Evolutionary conservation across 2,329 filamentous ascomycete genomes (phyloP).

Genomic region (Pseudogymnoascus sp.): DNA sequence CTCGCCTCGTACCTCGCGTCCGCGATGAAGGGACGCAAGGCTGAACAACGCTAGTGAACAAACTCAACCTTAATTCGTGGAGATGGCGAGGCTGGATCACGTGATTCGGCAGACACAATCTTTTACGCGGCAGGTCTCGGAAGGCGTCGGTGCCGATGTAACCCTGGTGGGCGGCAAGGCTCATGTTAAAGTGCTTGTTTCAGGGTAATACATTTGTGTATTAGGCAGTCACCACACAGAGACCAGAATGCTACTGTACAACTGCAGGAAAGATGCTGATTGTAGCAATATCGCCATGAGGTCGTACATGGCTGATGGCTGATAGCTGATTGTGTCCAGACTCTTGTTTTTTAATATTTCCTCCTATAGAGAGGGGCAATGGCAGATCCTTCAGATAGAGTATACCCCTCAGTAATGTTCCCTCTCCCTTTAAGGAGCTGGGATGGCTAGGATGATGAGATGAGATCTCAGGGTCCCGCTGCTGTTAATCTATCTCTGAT

Average conservation of each 20-base stretch:
- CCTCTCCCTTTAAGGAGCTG: neutral
- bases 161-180: neutral
- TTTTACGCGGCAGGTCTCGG: neutral
- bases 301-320: neutral
- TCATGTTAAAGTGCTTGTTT: neutral
- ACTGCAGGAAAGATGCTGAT: neutral
- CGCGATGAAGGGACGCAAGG: neutral
- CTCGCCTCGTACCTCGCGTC: neutral
- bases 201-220: neutral
- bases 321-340: neutral
- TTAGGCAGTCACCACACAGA: neutral
- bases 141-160: neutral
- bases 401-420: neutral
- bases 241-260: neutral
- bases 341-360: neutral
- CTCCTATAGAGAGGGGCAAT: neutral
- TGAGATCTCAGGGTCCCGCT: neutral
- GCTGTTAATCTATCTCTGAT: neutral
- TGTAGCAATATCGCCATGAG: neutral
- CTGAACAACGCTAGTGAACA: neutral
- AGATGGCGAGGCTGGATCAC: neutral
- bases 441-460: neutral
- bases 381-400: neutral
- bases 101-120: neutral
- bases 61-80: neutral